Evolutionary conservation across 2,329 filamentous ascomycete species (phyloP), one percentile per base, ranked within the genome.

Genomic region (Microsporum ferrugineum): DNA sequence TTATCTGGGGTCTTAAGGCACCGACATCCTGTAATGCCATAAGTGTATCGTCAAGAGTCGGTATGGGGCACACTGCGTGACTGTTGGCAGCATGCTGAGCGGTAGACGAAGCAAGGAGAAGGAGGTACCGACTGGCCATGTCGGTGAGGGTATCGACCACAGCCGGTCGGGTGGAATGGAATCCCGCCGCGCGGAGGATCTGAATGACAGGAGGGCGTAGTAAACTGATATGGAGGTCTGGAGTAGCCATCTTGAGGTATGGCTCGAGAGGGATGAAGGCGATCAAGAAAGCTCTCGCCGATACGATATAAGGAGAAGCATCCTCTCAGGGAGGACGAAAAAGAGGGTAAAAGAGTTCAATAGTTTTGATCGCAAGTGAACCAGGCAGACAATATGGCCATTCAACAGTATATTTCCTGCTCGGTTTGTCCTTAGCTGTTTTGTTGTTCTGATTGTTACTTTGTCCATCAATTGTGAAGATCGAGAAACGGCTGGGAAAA

Each of bases 121-220:
- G 78, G 62, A 97, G 78, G 74, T 96, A 95, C 66, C 88, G 85
- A 49, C 87, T 88, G 0, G 90, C 86, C 5, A 97, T 81, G 73
- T 96, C 91, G 12, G 90, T 88, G n/a, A 96, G 74, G 7, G 88
- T 86, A 75, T 97, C 91, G 61, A 96, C 80, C 5, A 95, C 91
- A 2, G 87, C 87, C 1, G 89, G 86, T 60, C 85, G 85, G 58
- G 90, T 88, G 47, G 87, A 82, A 72, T 95, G 89, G 77, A 95
- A 97, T 71, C 92, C 92, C 29, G 90, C 87, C 34, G 91, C 89
- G 70, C 92, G 90, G 58, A 97, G 84, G 69, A 95, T 92, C 75
- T 96, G 91, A 62, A 97, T 84, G 63, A 96, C 84, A 56, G 87
- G 86, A 1, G 92, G 92, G 47, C 91, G 89, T 61, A 97, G 81